Percentiles rank a stretch among this genome's conserved stretches.
Conservation (phyloP, 208 protist genomes). For the Crithidia brevicula region DNA sequence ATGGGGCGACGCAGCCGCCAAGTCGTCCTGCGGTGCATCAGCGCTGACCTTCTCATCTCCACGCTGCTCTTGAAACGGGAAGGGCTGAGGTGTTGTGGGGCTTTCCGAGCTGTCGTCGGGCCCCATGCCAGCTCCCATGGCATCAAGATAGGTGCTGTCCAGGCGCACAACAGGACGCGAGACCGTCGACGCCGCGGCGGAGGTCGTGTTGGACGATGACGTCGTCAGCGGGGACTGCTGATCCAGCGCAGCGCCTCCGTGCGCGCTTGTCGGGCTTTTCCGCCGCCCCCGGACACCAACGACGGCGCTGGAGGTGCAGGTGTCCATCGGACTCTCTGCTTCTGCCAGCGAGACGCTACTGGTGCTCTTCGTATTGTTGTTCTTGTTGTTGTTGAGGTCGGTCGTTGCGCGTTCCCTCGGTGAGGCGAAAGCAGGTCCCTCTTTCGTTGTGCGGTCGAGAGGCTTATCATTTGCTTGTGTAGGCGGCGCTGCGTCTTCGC, state of each 20-base stretch:
- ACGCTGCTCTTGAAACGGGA: too few relatives aligned
- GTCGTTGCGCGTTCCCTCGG: background rate
- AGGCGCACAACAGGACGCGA: conserved; percentile 13
- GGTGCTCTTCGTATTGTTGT: too few relatives aligned
- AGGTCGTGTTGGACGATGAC: conserved; percentile 7
- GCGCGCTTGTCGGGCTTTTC: background rate
- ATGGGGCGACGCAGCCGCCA: background rate
- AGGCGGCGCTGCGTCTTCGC: background rate
- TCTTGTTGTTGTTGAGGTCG: background rate
- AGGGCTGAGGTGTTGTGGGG: background rate
- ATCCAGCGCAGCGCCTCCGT: background rate
- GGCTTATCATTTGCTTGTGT: too few relatives aligned
- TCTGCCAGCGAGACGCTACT: too few relatives aligned
- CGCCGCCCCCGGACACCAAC: background rate
- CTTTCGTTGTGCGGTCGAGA: too few relatives aligned
- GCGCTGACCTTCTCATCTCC: too few relatives aligned
- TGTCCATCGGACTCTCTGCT: background rate
- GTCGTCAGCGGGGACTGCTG: conserved; percentile 2
- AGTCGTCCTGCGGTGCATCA: background rate
- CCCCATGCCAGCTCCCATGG: conserved; percentile 12
- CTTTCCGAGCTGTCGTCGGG: conserved; percentile 7
- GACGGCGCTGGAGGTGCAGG: background rate
- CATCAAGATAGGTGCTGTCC: conserved; percentile 20
- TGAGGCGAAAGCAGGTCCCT: too few relatives aligned
- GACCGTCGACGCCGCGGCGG: background rate